Evolutionary conservation across 306 rosid genomes (phyloP), one percentile per base, ranked within the genome.

Genomic region (Corylus avellana): DNA sequence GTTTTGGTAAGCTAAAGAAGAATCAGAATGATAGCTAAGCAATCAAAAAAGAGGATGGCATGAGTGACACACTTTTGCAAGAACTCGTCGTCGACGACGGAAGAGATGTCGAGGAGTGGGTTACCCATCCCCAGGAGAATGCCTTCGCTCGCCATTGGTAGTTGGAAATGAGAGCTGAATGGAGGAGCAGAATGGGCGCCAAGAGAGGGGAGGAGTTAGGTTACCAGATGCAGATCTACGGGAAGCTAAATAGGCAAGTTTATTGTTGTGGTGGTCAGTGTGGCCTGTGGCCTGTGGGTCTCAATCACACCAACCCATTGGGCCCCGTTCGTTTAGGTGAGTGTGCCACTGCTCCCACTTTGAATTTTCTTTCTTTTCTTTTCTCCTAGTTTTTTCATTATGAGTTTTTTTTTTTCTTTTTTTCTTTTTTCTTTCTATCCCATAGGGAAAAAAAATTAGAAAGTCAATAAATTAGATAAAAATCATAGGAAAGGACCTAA

Each of bases 71-170:
- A 92, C 97, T 81, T 91, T 32, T 88, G 66, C 84, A 94, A 76
- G 86, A 91, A 92, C 0, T 76, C 89, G 0, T 92, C 89, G 49
- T 91, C 92, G 27, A 94, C 97, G 73, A 88, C 87, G 35, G 93
- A 92, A 4, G 98, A 92, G 61, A 94, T 87, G 76, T 92, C 98
- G 25, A 94, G 97, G 22, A 94, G 91, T 49, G 98, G 98, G 64
- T 94, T 94, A 4, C 98, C 94, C 97, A 94, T 92, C 2, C 97
- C 98, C 82, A 94, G 59, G 37, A 94, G 93, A 75, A 90, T 72
- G 29, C 89, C 89, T 56, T 94, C 93, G 83, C 25, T 74, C 66
- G 81, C 97, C 98, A 94, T 94, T 68, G 77, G 61, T 49, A 76
- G 42, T 16, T 10, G 11, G 46, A 47, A 63, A 27, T 29, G 54